Base-by-base conservation (phyloP, 1,284 basidiomycete genomes). In the Schizopora paradoxa region DNA sequence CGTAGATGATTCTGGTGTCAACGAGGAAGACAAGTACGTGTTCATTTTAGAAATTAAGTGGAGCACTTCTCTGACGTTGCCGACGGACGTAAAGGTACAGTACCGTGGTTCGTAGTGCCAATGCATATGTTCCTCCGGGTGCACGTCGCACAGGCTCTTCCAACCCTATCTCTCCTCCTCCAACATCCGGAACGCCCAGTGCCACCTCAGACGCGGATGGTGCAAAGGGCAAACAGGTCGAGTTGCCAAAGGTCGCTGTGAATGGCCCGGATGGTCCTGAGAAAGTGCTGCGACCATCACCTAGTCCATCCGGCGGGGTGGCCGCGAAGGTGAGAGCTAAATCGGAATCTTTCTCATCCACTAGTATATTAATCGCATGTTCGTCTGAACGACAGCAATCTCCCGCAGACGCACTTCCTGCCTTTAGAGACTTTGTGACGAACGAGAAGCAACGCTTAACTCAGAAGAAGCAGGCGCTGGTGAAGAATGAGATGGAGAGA, bases 21-120 rank as follows among this genome's bases (percentile, higher is more conserved):
- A 95, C 61, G 95, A 99, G 67, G 96, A 98, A 67, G 93, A 97
- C 70, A 94, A 91, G 90, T 92, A 58, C 55, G 76, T 71, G 22
- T 37, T 6, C 3, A 10, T 45, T 53, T 49, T 54, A 40, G 11
- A 36, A 19, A 41, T 29, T n/a, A n/a, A n/a, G n/a, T n/a, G n/a
- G n/a, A n/a, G n/a, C n/a, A 5, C 25, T 11, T 41, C 14, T 31
- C 39, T 34, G 48, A 22, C 10, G 22, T 38, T 36, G 45, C 43
- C n/a, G n/a, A n/a, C 41, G 48, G 28, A 51, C 56, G 46, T 47
- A 23, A 58, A 94, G 90, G 64, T 98, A 94, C 63, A 89, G 91
- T 51, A 92, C 92, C 27, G 95, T 99, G 31, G 83, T 90, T 38
- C 86, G 95, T 48, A 76, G 82, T 37, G 76, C 84, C 16, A 88